Percentiles rank a stretch among this genome's conserved stretches.
Evolutionary conservation across 305 asterid genomes (phyloP).

Genomic region (Rubia balearica): DNA sequence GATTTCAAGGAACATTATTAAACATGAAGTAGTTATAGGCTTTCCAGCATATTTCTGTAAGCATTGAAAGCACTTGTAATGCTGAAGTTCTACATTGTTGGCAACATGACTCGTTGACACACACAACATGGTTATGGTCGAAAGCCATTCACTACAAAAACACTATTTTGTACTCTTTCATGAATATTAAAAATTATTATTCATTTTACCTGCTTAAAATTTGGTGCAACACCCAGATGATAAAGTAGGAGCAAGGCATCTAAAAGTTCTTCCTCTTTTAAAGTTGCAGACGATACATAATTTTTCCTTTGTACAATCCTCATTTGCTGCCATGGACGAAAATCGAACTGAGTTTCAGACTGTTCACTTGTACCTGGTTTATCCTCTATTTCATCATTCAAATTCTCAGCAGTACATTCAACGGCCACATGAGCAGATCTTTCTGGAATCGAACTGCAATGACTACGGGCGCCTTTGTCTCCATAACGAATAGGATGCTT

Average conservation of each 20-base stretch:
- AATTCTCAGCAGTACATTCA: constrained; percentile 67
- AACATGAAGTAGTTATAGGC: background rate
- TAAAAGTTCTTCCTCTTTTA: constrained; percentile 91
- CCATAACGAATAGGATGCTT: constrained; percentile 46
- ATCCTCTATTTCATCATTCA: constrained; percentile 76
- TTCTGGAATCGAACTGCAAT: constrained; percentile 71
- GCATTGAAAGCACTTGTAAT: background rate
- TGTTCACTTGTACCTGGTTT: constrained; percentile 92
- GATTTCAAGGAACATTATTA: background rate
- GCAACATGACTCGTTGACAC: background rate
- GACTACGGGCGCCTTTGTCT: constrained; percentile 57
- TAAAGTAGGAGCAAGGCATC: constrained; percentile 87
- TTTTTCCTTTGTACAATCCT: constrained; percentile 54
- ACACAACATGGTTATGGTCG: background rate
- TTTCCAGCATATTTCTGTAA: background rate
- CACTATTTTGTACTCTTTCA: background rate
- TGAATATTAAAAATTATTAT: constrained; percentile 5
- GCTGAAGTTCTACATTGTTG: background rate
- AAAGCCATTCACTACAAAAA: background rate
- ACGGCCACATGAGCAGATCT: constrained; percentile 73
- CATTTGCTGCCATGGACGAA: constrained; percentile 64
- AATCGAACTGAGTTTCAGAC: constrained; percentile 65
- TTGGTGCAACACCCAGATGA: constrained; percentile 92
- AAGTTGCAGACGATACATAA: constrained; percentile 52
- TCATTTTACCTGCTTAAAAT: constrained; percentile 75